These are phyloP conservation scores for Fonsecaea erecta DNA, from an alignment of 2,329 filamentous ascomycete genomes.

Conservation along the genomic window DNA sequence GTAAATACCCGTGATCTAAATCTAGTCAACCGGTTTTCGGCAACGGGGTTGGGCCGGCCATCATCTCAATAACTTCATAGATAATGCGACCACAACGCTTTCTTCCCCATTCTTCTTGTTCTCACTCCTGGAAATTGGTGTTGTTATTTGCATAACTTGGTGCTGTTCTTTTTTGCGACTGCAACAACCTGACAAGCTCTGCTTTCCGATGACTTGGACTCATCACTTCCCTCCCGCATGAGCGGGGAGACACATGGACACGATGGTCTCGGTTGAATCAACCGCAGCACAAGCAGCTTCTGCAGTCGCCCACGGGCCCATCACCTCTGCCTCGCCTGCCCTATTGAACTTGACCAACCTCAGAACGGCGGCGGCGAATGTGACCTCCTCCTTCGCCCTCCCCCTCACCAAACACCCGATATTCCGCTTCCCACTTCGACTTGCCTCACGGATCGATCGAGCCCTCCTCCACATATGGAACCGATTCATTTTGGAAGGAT, in stretches of 20 bases:
- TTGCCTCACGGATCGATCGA: conserved; percentile 44
- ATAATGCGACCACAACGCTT: background rate
- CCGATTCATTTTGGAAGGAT: conserved; percentile 37
- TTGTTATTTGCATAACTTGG: background rate
- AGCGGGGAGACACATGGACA: conserved; percentile 26
- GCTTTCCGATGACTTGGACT: conserved; percentile 23
- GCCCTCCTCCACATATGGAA: conserved; percentile 45
- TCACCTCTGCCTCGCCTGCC: conserved; percentile 17
- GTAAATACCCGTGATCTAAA: background rate
- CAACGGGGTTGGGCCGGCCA: background rate
- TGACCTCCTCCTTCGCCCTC: conserved; percentile 36
- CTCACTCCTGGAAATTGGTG: background rate
- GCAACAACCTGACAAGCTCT: background rate
- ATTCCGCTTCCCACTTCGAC: conserved; percentile 45
- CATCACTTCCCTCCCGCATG: conserved; percentile 15
- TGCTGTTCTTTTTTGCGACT: background rate
- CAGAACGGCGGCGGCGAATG: conserved; percentile 22
- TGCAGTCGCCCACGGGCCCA: conserved; percentile 11
- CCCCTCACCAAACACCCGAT: conserved; percentile 42
- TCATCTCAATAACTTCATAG: no score
- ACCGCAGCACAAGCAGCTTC: conserved; percentile 27
- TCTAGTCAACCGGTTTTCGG: conserved; percentile 15
- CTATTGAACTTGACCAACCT: conserved; percentile 21
- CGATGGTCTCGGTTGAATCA: conserved; percentile 33
- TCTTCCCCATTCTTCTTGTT: background rate